Conservation (phyloP, 2,329 filamentous ascomycete genomes). For the Verruconis gallopava region DNA sequence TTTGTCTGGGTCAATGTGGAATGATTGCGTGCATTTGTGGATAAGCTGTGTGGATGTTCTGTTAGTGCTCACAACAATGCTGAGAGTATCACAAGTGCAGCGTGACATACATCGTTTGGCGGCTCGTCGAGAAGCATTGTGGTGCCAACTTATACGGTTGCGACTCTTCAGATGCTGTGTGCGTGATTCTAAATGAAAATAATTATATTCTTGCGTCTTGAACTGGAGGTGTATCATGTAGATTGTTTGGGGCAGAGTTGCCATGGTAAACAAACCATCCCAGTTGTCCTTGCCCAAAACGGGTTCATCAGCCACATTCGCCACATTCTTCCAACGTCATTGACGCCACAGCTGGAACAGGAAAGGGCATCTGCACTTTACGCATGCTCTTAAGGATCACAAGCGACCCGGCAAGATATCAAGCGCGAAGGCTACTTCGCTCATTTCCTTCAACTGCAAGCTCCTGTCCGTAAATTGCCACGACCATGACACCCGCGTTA, state of each 20-base stretch:
- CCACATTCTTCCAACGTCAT: neutral
- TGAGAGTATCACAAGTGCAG: neutral
- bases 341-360: neutral
- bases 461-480: too few species aligned
- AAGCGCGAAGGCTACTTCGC: too few species aligned
- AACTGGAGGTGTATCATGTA: too few species aligned
- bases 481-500: constrained; percentile 10
- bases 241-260: neutral
- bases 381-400: too few species aligned
- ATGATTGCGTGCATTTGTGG: constrained; percentile 81
- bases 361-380: neutral
- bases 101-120: constrained; percentile 58
- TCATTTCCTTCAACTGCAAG: too few species aligned
- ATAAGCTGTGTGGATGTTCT: constrained; percentile 54
- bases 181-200: too few species aligned
- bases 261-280: constrained; percentile 1
- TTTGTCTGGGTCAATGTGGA: constrained; percentile 87
- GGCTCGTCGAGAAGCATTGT: constrained; percentile 87
- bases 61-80: constrained; percentile 11
- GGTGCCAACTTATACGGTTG: too few species aligned
- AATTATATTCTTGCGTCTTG: too few species aligned
- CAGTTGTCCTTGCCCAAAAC: constrained; percentile 1
- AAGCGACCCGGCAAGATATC: too few species aligned
- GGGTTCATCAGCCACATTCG: neutral
- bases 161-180: too few species aligned